These are phyloP conservation scores for Simplicillium aogashimaense DNA, from an alignment of 2,329 filamentous ascomycete species.

Conservation along the genomic window DNA sequence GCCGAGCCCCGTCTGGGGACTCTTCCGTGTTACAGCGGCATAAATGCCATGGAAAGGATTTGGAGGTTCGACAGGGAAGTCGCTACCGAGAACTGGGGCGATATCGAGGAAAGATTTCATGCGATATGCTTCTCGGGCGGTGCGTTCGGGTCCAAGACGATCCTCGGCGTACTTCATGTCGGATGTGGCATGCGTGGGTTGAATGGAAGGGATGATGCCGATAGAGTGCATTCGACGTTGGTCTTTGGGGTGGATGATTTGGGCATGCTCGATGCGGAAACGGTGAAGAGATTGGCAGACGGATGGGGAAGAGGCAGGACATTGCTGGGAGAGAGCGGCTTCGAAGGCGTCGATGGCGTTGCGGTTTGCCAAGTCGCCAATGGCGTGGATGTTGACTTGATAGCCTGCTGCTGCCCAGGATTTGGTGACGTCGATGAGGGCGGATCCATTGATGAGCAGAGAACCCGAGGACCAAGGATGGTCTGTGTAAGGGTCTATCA, in stretches of 20 bases:
- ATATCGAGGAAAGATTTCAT: conserved; percentile 51
- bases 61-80: conserved; percentile 63
- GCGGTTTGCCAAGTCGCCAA: conserved; percentile 60
- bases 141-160: conserved; percentile 47
- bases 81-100: conserved; percentile 51
- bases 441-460: conserved; percentile 54
- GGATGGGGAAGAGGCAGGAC: conserved; percentile 30
- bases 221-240: conserved; percentile 47
- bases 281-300: conserved; percentile 44
- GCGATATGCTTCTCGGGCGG: conserved; percentile 49
- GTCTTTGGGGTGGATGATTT: conserved; percentile 59
- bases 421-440: conserved; percentile 40
- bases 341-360: conserved; percentile 54
- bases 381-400: conserved; percentile 65
- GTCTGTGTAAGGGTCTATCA: conserved; percentile 62
- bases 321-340: conserved; percentile 42
- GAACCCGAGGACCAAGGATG: conserved; percentile 51
- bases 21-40: conserved; percentile 53
- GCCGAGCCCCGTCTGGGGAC: conserved; percentile 44
- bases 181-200: conserved; percentile 63
- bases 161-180: conserved; percentile 58
- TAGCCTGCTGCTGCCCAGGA: conserved; percentile 52
- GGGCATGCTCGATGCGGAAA: conserved; percentile 61
- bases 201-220: conserved; percentile 58
- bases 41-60: conserved; percentile 61